These are phyloP conservation scores for Fusarium anguioides DNA, from an alignment of 2,329 filamentous ascomycete species.

Conservation along the genomic window DNA sequence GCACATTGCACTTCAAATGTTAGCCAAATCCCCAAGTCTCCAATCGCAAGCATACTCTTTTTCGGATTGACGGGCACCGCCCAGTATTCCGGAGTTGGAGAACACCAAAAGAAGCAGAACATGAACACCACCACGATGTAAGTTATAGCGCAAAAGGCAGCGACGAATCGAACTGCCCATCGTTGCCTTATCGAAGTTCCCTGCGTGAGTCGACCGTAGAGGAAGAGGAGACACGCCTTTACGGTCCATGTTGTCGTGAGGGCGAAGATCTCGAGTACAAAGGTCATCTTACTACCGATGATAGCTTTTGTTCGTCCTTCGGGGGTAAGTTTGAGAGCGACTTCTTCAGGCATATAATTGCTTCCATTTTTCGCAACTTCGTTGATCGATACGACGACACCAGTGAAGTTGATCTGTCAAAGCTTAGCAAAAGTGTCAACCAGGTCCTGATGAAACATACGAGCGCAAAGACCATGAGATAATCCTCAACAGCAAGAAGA, in stretches of 20 bases:
- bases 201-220: constrained; percentile 64
- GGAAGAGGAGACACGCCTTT: constrained; percentile 63
- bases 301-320: constrained; percentile 55
- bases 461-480: constrained; percentile 64
- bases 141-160: constrained; percentile 55
- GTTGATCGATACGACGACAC: constrained; percentile 56
- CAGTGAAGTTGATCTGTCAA: constrained; percentile 53
- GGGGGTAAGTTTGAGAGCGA: constrained; percentile 56
- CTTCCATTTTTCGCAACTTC: constrained; percentile 57
- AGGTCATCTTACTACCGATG: constrained; percentile 65
- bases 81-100: constrained; percentile 64
- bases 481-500: constrained; percentile 67
- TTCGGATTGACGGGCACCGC: constrained; percentile 54
- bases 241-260: constrained; percentile 62
- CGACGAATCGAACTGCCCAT: constrained; percentile 55
- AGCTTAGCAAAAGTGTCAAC: too few species aligned
- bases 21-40: background rate
- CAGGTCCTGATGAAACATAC: constrained; percentile 43
- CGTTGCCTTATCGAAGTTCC: constrained; percentile 48
- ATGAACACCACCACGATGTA: constrained; percentile 62
- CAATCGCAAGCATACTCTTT: background rate
- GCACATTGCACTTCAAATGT: constrained; percentile 54
- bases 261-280: constrained; percentile 65
- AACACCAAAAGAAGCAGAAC: constrained; percentile 66
- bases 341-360: constrained; percentile 55